A percentile compares a stretch with the other conserved stretches of the same genome.
Evolutionary conservation across 257 asterid genomes (phyloP).

Genomic region (Ophiorrhiza pumila): DNA sequence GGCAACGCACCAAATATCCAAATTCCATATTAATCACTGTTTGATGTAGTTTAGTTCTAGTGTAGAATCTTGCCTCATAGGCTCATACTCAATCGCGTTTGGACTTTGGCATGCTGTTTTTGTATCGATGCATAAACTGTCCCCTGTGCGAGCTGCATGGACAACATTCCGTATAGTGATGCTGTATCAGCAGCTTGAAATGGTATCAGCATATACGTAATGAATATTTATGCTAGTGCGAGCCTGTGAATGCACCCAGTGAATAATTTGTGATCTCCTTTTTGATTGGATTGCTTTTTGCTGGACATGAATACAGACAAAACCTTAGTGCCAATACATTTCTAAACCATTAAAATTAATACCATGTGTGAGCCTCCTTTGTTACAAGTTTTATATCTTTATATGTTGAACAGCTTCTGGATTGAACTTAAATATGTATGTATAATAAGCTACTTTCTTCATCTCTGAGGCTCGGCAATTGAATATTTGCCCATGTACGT

Average conservation of each 20-base stretch:
- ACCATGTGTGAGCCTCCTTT: neutral
- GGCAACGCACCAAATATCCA: constrained; percentile 54
- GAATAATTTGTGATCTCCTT: neutral
- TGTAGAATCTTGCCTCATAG: neutral
- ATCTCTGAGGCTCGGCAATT: too few relatives aligned
- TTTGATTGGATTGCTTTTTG: constrained; percentile 9
- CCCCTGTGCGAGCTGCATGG: neutral
- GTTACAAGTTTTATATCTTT: neutral
- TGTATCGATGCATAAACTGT: constrained; percentile 13
- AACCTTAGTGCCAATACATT: neutral
- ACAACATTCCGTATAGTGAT: neutral
- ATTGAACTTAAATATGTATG: too few relatives aligned
- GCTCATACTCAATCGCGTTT: neutral
- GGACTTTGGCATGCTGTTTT: constrained; percentile 10
- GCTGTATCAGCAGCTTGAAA: too few relatives aligned
- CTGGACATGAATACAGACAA: neutral
- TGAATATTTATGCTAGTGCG: neutral
- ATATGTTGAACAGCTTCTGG: neutral
- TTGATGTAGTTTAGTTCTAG: neutral
- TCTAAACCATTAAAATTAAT: neutral
- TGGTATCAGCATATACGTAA: neutral
- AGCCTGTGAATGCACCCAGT: constrained; percentile 10
- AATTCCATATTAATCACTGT: neutral
- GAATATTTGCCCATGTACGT: neutral
- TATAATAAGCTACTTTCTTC: too few relatives aligned